phyloP scores from a whole-genome alignment of 345 rosid species.

The Chamaenerion angustifolium region DNA sequence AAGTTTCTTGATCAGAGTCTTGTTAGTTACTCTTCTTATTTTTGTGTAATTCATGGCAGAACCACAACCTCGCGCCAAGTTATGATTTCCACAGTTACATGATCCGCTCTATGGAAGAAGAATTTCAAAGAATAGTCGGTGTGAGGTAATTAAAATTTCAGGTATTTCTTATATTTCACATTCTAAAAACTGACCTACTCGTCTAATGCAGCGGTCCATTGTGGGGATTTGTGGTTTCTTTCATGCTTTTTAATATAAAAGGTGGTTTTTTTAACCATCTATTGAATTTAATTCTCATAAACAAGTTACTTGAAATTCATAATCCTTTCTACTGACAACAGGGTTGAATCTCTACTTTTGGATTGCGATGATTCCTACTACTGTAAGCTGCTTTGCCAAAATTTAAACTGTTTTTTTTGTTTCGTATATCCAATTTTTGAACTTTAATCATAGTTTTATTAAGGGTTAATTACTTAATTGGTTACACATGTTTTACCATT shows the following conservation, averaged over 20 bases:
- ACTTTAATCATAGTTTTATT: too few relatives aligned
- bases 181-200: too few relatives aligned
- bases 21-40: conserved; percentile 8
- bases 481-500: too few relatives aligned
- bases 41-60: conserved; percentile 34
- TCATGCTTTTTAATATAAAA: conserved; percentile 88
- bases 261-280: too few relatives aligned
- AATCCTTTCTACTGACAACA: too few relatives aligned
- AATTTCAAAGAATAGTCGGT: conserved; percentile 87
- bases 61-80: conserved; percentile 53
- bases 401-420: not conserved
- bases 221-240: conserved; percentile 93
- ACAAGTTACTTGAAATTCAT: too few relatives aligned
- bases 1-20: not conserved
- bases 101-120: conserved; percentile 99
- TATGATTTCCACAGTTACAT: conserved; percentile 94
- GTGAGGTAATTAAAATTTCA: conserved; percentile 41
- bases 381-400: conserved; percentile 28
- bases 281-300: too few relatives aligned
- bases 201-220: conserved; percentile 58
- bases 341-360: conserved; percentile 97
- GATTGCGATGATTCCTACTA: conserved; percentile 80
- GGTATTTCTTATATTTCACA: too few relatives aligned
- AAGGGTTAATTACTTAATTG: too few relatives aligned
- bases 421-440: too few relatives aligned